Evolutionary conservation across 352 stramenopile genomes (phyloP), one percentile per base, ranked within the genome.

Genomic region (Phytophthora rubi): DNA sequence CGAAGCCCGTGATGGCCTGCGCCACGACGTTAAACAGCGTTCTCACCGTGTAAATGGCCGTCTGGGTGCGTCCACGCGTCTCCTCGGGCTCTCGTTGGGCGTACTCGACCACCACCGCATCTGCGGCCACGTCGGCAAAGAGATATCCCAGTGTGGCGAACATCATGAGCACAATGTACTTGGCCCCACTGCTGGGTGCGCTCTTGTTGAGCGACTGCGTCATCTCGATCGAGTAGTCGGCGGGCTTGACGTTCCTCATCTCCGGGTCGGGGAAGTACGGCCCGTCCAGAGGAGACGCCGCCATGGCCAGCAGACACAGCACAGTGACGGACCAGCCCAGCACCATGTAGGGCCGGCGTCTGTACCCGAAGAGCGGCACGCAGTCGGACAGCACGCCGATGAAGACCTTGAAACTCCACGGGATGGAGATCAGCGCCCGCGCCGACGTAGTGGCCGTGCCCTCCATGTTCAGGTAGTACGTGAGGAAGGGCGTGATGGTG

Each of bases 371-470:
- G 45, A 88, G 67, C 28, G 82, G 80, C 13, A 85, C 51, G 53
- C 79, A 88, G 59, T 89, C 82, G 0, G 77, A 85, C 8, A 82
- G 9, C 4, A 89, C 73, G 13, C 79, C 80, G 52, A 87, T 77
- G 51, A 89, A 86, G n/a, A 84, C 77, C 55, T 87, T 89, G 45
- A 79, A 74, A 16, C 70, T 88, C 82, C 82, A 89, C 1, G 79
- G 78, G 55, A 89, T 81, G 5, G 62, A 73, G 23, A 87, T 62
- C 1, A 89, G 63, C 33, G 70, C 75, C 9, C 69, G 65, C 4
- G 81, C 81, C 6, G 81, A 83, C 51, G 72, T 81, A 3, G 73
- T 80, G 12, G 66, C 55, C 6, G 69, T 77, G 42, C 76, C 79
- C 59, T 85, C 77, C 71, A 86, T 83, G 59, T 85, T 82, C 4